A percentile compares a stretch with the other conserved stretches of the same genome.
Evolutionary conservation across 768 basidiomycete genomes (phyloP).

Genomic region (Lanmaoa pseudosensibilis): DNA sequence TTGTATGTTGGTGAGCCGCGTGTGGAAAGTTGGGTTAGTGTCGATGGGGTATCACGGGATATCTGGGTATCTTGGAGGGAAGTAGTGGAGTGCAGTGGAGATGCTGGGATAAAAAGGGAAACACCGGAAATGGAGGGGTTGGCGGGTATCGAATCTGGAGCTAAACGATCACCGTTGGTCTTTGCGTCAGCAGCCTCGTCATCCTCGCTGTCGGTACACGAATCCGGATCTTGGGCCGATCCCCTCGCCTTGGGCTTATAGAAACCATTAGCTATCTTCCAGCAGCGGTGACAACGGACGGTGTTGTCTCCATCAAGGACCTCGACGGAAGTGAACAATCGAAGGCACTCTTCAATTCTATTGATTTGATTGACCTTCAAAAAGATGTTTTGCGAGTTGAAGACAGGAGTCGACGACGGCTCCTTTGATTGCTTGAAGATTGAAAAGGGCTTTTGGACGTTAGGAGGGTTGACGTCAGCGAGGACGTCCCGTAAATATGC

Average conservation of each 20-base stretch:
- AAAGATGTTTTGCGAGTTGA: conserved; percentile 27
- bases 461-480: conserved; percentile 55
- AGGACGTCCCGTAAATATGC: conserved; percentile 70
- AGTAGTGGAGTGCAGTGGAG: conserved; percentile 35
- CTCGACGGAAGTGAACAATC: conserved; percentile 92
- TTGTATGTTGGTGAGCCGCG: conserved; percentile 15
- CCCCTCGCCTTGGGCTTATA: conserved; percentile 37
- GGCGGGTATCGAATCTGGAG: conserved; percentile 28
- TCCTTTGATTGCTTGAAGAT: conserved; percentile 45
- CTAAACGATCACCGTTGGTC: conserved; percentile 17
- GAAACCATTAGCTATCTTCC: conserved; percentile 82
- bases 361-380: conserved; percentile 30
- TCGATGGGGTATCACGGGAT: conserved; percentile 24
- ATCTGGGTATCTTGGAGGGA: conserved; percentile 40
- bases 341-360: conserved; percentile 66
- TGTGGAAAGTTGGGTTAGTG: conserved; percentile 9
- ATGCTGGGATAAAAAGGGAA: conserved; percentile 6
- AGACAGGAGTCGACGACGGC: conserved; percentile 15
- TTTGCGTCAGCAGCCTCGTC: conserved; percentile 27
- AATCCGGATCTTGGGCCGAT: conserved; percentile 27
- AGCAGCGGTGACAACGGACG: conserved; percentile 91
- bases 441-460: conserved; percentile 45
- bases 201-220: conserved; percentile 35
- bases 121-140: conserved; percentile 14
- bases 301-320: conserved; percentile 91